Conservation (phyloP, 1,139 yeast genomes). For the Yamadazyma sp. region DNA sequence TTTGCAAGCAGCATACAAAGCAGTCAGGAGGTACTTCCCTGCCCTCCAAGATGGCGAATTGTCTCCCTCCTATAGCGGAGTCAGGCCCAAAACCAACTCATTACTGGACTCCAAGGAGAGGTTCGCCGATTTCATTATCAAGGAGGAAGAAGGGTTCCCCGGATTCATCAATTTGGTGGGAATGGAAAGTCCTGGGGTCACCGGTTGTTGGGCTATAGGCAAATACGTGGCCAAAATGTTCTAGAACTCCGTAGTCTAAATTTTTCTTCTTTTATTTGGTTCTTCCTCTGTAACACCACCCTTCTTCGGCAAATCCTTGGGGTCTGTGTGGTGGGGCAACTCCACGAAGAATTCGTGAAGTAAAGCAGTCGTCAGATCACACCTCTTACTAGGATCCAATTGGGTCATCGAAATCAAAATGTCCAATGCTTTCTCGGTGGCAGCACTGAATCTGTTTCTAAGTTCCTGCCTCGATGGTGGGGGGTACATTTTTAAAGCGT, state of each 20-base stretch:
- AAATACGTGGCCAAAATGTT: slow-evolving; percentile 58
- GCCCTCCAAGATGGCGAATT: slow-evolving; percentile 50
- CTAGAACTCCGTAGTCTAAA: slow-evolving; percentile 8
- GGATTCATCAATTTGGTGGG: slow-evolving; percentile 82
- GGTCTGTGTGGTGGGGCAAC: slow-evolving; percentile 74
- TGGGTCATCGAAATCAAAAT: slow-evolving; percentile 71
- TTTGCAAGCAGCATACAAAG: slow-evolving; percentile 54
- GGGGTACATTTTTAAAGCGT: slow-evolving; percentile 72
- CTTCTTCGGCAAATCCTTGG: slow-evolving; percentile 63
- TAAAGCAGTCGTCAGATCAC: slow-evolving; percentile 66
- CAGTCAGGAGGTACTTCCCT: slow-evolving; percentile 66
- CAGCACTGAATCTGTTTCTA: slow-evolving; percentile 85
- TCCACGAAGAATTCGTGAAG: slow-evolving; percentile 71
- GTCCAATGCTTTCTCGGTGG: slow-evolving; percentile 82
- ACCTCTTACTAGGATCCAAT: slow-evolving; percentile 76
- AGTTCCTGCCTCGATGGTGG: slow-evolving; percentile 82
- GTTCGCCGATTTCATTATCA: slow-evolving; percentile 74
- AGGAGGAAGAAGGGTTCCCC: slow-evolving; percentile 62
- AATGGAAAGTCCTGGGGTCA: slow-evolving; percentile 89
- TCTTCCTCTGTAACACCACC: slow-evolving; percentile 20
- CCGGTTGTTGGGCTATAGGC: slow-evolving; percentile 79
- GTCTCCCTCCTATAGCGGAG: slow-evolving; percentile 74
- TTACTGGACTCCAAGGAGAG: slow-evolving; percentile 34
- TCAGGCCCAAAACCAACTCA: slow-evolving; percentile 71
- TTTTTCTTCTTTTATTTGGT: slow-evolving; percentile 16